Conservation (phyloP, 1,284 basidiomycete genomes). For the Mycena sp. region DNA sequence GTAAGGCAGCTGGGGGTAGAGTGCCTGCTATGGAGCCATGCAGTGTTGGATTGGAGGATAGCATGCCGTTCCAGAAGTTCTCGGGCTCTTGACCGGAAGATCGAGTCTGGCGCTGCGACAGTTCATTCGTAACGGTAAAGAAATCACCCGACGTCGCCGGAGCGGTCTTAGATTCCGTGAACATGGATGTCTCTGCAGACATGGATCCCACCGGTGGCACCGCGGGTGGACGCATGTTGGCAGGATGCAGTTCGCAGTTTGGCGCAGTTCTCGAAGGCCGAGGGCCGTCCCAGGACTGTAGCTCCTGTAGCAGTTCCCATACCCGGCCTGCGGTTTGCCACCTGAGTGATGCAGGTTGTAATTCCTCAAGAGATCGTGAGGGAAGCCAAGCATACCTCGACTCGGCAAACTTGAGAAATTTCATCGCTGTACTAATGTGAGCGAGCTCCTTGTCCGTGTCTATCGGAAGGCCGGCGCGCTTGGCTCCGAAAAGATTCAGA, state of each 20-base stretch:
- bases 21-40: neutral
- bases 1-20: neutral
- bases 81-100: no score
- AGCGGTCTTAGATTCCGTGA: neutral
- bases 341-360: no score
- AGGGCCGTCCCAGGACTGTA: constrained; percentile 10
- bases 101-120: no score
- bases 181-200: neutral
- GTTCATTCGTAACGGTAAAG: no score
- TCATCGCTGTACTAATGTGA: neutral
- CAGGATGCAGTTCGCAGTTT: neutral
- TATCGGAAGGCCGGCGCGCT: neutral
- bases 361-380: no score
- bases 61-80: no score
- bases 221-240: neutral
- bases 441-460: constrained; percentile 13
- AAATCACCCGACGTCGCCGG: no score
- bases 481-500: constrained; percentile 9
- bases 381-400: neutral
- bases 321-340: constrained; percentile 17
- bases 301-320: constrained; percentile 20
- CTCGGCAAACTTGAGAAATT: constrained; percentile 14
- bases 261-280: neutral
- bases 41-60: neutral
- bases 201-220: neutral